Conservation (phyloP, 2,329 filamentous ascomycete species). For the Nothomitra cinnamomea region DNA sequence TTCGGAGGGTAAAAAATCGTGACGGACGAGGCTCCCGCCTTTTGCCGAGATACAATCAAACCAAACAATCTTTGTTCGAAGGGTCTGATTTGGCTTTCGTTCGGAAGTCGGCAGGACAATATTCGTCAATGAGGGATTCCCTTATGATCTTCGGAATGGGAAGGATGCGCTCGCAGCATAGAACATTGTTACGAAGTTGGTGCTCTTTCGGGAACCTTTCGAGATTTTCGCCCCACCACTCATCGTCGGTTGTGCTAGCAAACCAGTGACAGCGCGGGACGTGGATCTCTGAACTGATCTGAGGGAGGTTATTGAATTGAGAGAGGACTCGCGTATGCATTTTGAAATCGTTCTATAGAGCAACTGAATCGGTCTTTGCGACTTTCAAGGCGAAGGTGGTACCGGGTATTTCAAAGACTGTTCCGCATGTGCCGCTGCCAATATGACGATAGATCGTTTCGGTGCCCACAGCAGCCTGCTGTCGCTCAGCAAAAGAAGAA, state of each 20-base stretch:
- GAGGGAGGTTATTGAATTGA: slow-evolving; percentile 9
- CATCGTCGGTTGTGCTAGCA: slow-evolving; percentile 1
- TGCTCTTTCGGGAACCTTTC: not conserved
- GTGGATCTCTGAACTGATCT: slow-evolving; percentile 3
- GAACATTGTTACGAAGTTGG: slow-evolving; percentile 11
- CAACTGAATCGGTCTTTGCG: slow-evolving; percentile 11
- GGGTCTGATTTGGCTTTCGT: not conserved
- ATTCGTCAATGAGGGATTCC: slow-evolving; percentile 10
- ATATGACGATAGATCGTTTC: not conserved
- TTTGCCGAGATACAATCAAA: not conserved
- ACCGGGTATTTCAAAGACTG: slow-evolving; percentile 13
- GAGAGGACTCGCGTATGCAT: slow-evolving; percentile 10
- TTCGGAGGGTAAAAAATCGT: slow-evolving; percentile 12
- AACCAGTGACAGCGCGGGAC: slow-evolving; percentile 4
- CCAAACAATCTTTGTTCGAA: not conserved
- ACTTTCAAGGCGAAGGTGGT: slow-evolving; percentile 12
- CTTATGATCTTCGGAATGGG: slow-evolving; percentile 14
- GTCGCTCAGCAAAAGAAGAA: not conserved
- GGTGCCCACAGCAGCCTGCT: not conserved
- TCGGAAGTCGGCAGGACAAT: slow-evolving; percentile 6
- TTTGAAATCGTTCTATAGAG: slow-evolving; percentile 12
- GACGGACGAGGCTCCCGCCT: slow-evolving; percentile 2
- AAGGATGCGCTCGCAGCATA: slow-evolving; percentile 14
- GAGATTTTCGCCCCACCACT: slow-evolving; percentile 6
- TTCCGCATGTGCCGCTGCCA: slow-evolving; percentile 10